phyloP scores from a whole-genome alignment of 768 basidiomycete genomes.

The Mycena maculata region DNA sequence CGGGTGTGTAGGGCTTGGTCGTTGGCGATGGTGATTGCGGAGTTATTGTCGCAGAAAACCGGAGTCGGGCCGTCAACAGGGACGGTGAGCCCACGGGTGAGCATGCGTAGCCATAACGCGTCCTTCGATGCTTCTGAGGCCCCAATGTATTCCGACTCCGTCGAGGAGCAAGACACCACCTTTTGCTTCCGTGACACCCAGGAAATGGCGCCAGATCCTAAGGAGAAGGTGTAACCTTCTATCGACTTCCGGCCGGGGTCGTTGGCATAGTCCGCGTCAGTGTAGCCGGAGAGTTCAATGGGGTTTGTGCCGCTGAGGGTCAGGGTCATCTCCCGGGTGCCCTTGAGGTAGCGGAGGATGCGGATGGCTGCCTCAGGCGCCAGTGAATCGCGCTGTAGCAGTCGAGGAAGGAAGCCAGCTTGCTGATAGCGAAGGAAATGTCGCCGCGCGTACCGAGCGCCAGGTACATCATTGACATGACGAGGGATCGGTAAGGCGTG shows the following conservation, averaged over 20 bases:
- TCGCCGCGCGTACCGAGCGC: slow-evolving; percentile 38
- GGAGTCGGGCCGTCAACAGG: slow-evolving; percentile 16
- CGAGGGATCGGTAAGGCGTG: slow-evolving; percentile 41
- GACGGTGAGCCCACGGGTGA: slow-evolving; percentile 28
- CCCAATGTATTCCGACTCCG: slow-evolving; percentile 49
- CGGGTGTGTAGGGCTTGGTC: slow-evolving; percentile 40
- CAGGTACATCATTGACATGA: slow-evolving; percentile 43
- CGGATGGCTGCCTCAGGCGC: slow-evolving; percentile 46
- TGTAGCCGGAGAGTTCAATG: no score
- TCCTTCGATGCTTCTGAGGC: slow-evolving; percentile 32
- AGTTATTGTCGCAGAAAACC: slow-evolving; percentile 31
- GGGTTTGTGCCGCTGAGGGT: no score
- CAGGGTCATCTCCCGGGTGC: no score
- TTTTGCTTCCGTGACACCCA: no score
- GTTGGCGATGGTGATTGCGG: slow-evolving; percentile 31
- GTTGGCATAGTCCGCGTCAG: background rate
- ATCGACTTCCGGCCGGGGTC: background rate
- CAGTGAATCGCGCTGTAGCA: slow-evolving; percentile 46
- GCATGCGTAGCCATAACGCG: slow-evolving; percentile 39
- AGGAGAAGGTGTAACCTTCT: slow-evolving; percentile 25
- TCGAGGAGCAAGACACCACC: slow-evolving; percentile 46
- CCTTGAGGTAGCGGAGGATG: slow-evolving; percentile 50
- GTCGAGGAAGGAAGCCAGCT: slow-evolving; percentile 40
- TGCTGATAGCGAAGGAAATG: slow-evolving; percentile 34
- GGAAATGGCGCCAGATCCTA: no score